Evolutionary conservation across 176 grass and related monocot species (phyloP).

Genomic region (Lolium rigidum): DNA sequence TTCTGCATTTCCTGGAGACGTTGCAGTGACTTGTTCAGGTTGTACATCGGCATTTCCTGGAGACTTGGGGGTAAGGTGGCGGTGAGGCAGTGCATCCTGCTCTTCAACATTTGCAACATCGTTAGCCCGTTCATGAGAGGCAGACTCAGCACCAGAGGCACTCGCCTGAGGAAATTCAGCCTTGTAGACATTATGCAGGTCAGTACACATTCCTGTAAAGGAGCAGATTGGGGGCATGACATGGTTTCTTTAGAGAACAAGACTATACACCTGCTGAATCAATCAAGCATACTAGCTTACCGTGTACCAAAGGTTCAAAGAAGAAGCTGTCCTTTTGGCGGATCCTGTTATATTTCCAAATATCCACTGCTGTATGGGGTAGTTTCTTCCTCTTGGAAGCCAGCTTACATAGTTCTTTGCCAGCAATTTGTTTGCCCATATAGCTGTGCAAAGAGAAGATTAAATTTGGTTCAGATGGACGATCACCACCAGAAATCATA

Average conservation of each 20-base stretch:
- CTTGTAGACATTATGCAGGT: constrained; percentile 49
- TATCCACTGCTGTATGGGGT: constrained; percentile 57
- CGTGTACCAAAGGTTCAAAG: constrained; percentile 54
- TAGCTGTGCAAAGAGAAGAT: constrained; percentile 32
- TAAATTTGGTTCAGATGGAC: neutral
- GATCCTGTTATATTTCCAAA: constrained; percentile 56
- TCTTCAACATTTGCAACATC: neutral
- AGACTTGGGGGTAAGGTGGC: constrained; percentile 13
- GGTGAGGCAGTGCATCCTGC: constrained; percentile 20
- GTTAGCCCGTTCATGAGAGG: neutral
- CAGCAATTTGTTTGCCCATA: constrained; percentile 58
- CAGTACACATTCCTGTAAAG: constrained; percentile 61
- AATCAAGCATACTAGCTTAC: constrained; percentile 41
- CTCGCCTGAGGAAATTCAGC: constrained; percentile 35
- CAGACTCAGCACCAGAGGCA: constrained; percentile 38
- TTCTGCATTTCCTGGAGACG: constrained; percentile 9
- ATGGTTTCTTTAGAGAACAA: constrained; percentile 22
- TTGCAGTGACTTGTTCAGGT: constrained; percentile 6
- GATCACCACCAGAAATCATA: constrained; percentile 6
- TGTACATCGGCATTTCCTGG: constrained; percentile 14
- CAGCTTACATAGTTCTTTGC: constrained; percentile 38
- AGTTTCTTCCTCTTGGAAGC: constrained; percentile 69
- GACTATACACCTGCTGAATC: neutral
- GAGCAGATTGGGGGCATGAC: neutral
- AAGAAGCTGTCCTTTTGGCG: constrained; percentile 58